A percentile compares a stretch with the other conserved stretches of the same genome.
Conservation (phyloP, 2,329 filamentous ascomycete species). For the Akanthomyces lecanii region DNA sequence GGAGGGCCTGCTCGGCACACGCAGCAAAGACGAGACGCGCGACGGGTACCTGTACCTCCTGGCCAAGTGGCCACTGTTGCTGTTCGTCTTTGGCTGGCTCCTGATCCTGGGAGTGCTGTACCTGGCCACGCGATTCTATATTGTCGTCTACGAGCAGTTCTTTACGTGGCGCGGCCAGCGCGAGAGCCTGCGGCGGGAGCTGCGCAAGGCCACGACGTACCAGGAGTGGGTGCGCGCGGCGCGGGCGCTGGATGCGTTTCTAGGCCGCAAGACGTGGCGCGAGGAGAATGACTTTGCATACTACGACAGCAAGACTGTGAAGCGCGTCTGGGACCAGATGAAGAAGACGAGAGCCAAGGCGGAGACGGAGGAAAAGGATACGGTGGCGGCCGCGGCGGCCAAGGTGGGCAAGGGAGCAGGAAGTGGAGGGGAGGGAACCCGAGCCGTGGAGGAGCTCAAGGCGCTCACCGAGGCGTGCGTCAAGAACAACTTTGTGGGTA, state of each 20-base stretch:
- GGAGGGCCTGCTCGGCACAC: constrained; percentile 44
- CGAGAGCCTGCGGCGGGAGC: constrained; percentile 63
- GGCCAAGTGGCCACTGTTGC: constrained; percentile 86
- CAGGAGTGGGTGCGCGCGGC: constrained; percentile 79
- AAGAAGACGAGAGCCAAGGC: constrained; percentile 57
- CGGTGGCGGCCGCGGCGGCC: neutral
- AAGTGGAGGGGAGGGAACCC: constrained; percentile 34
- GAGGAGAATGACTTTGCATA: constrained; percentile 73
- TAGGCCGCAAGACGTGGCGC: constrained; percentile 80
- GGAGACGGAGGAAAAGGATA: constrained; percentile 42
- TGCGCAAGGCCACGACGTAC: constrained; percentile 72
- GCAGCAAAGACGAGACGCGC: constrained; percentile 83
- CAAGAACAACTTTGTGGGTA: constrained; percentile 95
- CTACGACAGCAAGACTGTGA: constrained; percentile 84
- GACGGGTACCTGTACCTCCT: constrained; percentile 89
- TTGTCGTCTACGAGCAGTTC: constrained; percentile 87
- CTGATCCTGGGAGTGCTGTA: constrained; percentile 67
- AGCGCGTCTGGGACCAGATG: constrained; percentile 72
- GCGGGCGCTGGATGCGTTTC: constrained; percentile 70
- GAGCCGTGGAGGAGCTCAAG: constrained; percentile 70
- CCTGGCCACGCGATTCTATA: constrained; percentile 78
- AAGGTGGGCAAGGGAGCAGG: constrained; percentile 26
- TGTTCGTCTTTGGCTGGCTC: constrained; percentile 79
- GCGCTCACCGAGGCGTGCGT: constrained; percentile 81
- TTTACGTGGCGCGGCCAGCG: constrained; percentile 83